Evolutionary conservation across 345 rosid genomes (phyloP).

Genomic region (Physaria fendleri): DNA sequence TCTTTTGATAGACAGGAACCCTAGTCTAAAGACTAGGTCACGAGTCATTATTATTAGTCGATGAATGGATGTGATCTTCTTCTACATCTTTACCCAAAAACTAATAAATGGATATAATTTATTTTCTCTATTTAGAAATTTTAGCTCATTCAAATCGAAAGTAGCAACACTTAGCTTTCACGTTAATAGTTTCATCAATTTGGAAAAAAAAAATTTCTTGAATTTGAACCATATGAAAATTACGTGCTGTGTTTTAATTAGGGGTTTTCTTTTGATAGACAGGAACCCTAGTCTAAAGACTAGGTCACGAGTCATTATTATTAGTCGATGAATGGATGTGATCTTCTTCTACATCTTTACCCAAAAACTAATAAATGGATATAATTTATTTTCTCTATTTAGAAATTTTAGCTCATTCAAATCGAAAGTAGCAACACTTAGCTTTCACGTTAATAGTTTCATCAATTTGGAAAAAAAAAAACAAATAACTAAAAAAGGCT

Average conservation of each 20-base stretch:
- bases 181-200: too few species aligned
- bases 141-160: too few species aligned
- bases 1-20: too few species aligned
- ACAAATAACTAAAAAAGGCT: not conserved
- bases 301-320: constrained; percentile 37
- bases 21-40: too few species aligned
- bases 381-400: constrained; percentile 1
- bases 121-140: too few species aligned
- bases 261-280: constrained; percentile 7
- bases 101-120: too few species aligned
- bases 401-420: not conserved
- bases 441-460: constrained; percentile 4
- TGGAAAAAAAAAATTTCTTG: not conserved
- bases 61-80: too few species aligned
- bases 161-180: too few species aligned
- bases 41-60: too few species aligned
- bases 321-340: constrained; percentile 22
- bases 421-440: constrained; percentile 5
- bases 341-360: constrained; percentile 14
- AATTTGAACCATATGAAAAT: not conserved
- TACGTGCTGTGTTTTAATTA: constrained; percentile 2
- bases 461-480: not conserved
- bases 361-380: not conserved
- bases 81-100: too few species aligned
- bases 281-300: constrained; percentile 29